Evolutionary conservation across 441 rosid genomes (phyloP).

Genomic region (Pelargonium citronellum): DNA sequence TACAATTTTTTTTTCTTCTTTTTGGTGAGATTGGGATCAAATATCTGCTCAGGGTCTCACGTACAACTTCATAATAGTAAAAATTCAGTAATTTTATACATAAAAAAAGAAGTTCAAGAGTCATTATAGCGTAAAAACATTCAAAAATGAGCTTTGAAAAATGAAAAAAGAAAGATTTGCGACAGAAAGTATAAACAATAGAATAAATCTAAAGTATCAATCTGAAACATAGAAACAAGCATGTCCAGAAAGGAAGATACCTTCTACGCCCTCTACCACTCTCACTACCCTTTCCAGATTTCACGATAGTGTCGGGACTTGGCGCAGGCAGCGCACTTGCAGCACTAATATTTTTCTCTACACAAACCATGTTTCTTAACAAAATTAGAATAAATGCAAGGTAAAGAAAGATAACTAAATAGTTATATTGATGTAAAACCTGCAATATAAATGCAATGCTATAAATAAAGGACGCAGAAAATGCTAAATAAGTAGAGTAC

Average conservation of each 20-base stretch:
- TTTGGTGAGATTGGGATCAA: too few relatives aligned
- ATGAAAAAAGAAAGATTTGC: not conserved
- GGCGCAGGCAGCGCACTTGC: conserved; percentile 37
- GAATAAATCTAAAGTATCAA: conserved; percentile 3
- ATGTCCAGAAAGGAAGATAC: conserved; percentile 36
- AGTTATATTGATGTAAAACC: not conserved
- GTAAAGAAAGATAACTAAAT: not conserved
- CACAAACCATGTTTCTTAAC: conserved; percentile 15
- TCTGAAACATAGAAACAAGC: conserved; percentile 15
- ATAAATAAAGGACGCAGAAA: not conserved
- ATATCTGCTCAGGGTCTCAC: too few relatives aligned
- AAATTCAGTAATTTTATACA: too few relatives aligned
- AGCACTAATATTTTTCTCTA: conserved; percentile 63
- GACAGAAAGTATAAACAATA: conserved; percentile 7
- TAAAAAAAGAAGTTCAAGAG: not conserved
- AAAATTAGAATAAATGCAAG: conserved; percentile 1
- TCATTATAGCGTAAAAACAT: not conserved
- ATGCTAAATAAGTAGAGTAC: conserved; percentile 31
- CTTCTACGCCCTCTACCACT: conserved; percentile 91
- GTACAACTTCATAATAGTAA: too few relatives aligned
- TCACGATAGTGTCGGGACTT: conserved; percentile 38
- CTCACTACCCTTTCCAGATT: conserved; percentile 67
- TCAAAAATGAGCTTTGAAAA: not conserved
- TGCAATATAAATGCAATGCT: conserved; percentile 6
- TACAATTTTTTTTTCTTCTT: too few relatives aligned